Evolutionary conservation across 192 early-diverging fungal genomes (phyloP).

Genomic region (Piromyces finnis): DNA sequence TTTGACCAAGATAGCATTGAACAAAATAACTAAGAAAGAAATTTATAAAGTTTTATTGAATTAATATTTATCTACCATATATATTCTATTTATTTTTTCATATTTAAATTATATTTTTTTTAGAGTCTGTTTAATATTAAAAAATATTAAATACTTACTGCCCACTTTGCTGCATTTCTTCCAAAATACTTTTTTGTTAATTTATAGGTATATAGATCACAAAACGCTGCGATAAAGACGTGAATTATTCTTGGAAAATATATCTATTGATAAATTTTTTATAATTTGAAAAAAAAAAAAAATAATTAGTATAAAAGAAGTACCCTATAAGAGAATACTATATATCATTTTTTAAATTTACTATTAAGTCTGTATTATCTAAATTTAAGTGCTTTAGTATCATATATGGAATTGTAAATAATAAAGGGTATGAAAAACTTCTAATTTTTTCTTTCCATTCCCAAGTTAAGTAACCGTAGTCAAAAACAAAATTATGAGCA

Average conservation of each 20-base stretch:
- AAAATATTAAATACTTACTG: constrained; percentile 13
- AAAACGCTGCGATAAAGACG: constrained; percentile 46
- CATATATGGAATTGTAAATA: constrained; percentile 66
- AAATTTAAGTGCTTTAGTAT: constrained; percentile 33
- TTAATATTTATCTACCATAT: too few species aligned
- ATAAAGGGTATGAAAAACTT: constrained; percentile 60
- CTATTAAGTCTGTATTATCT: constrained; percentile 46
- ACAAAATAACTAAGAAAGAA: constrained; percentile 26
- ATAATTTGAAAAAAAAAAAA: too few species aligned
- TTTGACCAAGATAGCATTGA: constrained; percentile 38
- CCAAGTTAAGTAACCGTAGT: constrained; percentile 83
- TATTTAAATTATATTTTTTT: too few species aligned
- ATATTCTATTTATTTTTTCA: too few species aligned
- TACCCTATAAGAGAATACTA: too few species aligned
- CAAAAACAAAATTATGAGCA: constrained; percentile 69
- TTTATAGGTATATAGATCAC: constrained; percentile 54
- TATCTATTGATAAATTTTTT: constrained; percentile 24
- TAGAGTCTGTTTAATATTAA: too few species aligned
- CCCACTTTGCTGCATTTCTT: constrained; percentile 34
- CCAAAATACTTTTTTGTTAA: constrained; percentile 51
- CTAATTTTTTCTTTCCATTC: constrained; percentile 75
- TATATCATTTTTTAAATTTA: constrained; percentile 29
- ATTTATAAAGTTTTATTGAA: too few species aligned
- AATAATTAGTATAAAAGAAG: too few species aligned
- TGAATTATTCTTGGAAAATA: constrained; percentile 56